phyloP scores from a whole-genome alignment of 495 filamentous ascomycete genomes.

The Penicillium cataractarum region DNA sequence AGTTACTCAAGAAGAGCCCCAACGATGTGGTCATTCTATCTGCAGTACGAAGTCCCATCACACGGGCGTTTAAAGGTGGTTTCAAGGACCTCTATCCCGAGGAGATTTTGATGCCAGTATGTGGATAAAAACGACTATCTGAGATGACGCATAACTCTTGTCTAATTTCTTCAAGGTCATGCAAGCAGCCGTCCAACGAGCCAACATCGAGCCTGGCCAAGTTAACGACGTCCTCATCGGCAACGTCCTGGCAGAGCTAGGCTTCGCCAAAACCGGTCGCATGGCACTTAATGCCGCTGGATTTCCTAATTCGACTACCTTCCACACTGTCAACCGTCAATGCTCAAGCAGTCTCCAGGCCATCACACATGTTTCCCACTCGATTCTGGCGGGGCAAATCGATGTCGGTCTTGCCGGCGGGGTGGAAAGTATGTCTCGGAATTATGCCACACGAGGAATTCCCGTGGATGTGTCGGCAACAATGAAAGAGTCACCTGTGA shows the following conservation, averaged over 20 bases:
- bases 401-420: conserved; percentile 80
- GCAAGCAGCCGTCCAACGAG: conserved; percentile 58
- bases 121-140: no score
- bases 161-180: conserved; percentile 18
- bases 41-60: conserved; percentile 70
- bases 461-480: conserved; percentile 65
- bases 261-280: conserved; percentile 79
- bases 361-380: conserved; percentile 80
- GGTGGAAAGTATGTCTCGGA: conserved; percentile 76
- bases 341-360: conserved; percentile 89
- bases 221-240: conserved; percentile 78
- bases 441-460: conserved; percentile 69
- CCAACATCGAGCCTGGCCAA: conserved; percentile 40
- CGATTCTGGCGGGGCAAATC: conserved; percentile 74
- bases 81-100: conserved; percentile 88
- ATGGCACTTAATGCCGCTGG: conserved; percentile 81
- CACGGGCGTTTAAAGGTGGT: conserved; percentile 74
- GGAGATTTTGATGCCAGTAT: conserved; percentile 69
- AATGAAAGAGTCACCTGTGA: conserved; percentile 57
- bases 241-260: conserved; percentile 81
- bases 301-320: conserved; percentile 78
- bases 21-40: conserved; percentile 90
- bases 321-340: conserved; percentile 79
- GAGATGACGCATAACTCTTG: no score
- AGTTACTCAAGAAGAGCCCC: conserved; percentile 42